Base-by-base conservation (phyloP, 2,329 filamentous ascomycete genomes). In the Ceratocystiopsis brevicomis region DNA sequence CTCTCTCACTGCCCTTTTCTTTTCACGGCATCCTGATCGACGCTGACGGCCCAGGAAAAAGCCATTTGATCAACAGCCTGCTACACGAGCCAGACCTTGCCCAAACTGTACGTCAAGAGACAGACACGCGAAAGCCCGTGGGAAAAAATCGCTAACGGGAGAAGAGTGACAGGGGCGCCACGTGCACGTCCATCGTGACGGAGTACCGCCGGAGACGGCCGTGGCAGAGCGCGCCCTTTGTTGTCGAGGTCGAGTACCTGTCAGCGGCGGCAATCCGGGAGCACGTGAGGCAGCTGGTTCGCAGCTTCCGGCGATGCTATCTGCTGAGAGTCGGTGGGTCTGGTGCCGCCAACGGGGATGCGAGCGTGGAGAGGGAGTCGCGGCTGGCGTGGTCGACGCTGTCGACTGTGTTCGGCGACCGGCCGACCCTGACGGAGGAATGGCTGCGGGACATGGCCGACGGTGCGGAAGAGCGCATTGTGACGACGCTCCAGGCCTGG, bases 321-420 rank as follows among this genome's bases (percentile, higher is more conserved):
- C 52, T 56, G 17, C 51, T 52, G 2, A 44, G 42, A 0, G 46
- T 52, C 4, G 49, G 54, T 33, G 50, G 49, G 10, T 42, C 51
- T 15, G 39, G 46, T 0, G 52, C 50, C 1, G 45, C 50, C 4
- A 46, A 46, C 11, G 47, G 51, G 11, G 54, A 58, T 4, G 47
- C 42, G 25, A 46, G 46, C 4, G 54, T 50, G 18, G 47, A 52
- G 43, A 43, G 49, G 18, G 52, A 57, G 43, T 59, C 58, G 1
- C 53, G 51, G n/a, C 48, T 71, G 59, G 53, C 68, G 56, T 45
- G 66, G 64, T 52, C 53, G 52, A 50, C 61, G 49, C 42, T 62
- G 21, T 41, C 56, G 43, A 51, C 61, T 40, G 53, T 61, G 40
- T 55, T 60, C 47, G 45, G 50, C 10, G 55, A 60, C 42, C 25